phyloP scores from a whole-genome alignment of 2,329 filamentous ascomycete species.

The Diaporthe vaccinii region DNA sequence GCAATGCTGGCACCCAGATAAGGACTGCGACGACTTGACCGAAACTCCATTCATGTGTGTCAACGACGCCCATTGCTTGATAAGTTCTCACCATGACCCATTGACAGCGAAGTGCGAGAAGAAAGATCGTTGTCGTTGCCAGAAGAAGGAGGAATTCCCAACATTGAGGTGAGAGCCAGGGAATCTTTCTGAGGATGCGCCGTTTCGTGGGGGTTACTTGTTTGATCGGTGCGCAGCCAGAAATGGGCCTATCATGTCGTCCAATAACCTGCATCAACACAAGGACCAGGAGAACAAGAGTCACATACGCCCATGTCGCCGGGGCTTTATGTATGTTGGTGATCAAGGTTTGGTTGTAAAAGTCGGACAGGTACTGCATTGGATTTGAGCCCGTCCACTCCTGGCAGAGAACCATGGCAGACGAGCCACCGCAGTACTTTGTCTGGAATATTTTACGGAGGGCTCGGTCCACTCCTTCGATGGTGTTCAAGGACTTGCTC shows the following conservation, averaged over 20 bases:
- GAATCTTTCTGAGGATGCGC: neutral
- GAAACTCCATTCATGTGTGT: neutral
- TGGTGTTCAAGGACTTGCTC: neutral
- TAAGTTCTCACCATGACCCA: neutral
- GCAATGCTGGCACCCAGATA: neutral
- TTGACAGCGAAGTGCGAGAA: neutral
- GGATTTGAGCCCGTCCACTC: neutral
- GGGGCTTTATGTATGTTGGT: neutral
- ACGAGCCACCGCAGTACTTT: neutral
- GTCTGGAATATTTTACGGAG: neutral
- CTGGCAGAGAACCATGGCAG: neutral
- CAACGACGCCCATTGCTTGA: neutral
- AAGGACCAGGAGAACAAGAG: neutral
- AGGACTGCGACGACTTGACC: neutral
- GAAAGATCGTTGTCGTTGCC: neutral
- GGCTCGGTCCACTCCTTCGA: neutral
- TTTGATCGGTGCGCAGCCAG: neutral
- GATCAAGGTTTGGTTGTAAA: neutral
- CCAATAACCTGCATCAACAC: neutral
- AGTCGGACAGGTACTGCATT: neutral
- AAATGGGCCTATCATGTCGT: neutral
- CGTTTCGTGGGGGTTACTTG: neutral
- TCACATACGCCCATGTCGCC: neutral
- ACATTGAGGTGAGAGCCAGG: neutral
- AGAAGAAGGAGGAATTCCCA: neutral